Percentiles rank a stretch among this genome's conserved stretches.
Conservation (phyloP, 140 eudicot genomes). For the Stevia rebaudiana region DNA sequence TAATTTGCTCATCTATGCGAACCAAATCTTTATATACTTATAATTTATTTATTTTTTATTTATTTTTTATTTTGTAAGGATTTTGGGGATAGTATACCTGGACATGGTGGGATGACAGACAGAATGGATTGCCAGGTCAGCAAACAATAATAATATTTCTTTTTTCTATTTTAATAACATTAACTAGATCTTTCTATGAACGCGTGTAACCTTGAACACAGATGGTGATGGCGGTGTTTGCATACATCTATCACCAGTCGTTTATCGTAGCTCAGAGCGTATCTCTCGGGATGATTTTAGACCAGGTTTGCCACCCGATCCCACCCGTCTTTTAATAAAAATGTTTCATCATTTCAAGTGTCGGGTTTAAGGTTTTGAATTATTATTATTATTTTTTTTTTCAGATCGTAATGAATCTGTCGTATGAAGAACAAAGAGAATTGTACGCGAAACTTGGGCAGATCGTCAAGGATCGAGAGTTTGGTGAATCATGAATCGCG, state of each 20-base stretch:
- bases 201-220: conserved; percentile 15
- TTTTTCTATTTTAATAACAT: neutral
- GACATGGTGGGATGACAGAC: conserved; percentile 98
- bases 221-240: conserved; percentile 80
- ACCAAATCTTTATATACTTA: conserved; percentile 10
- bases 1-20: too few species aligned
- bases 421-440: conserved; percentile 26
- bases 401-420: conserved; percentile 27
- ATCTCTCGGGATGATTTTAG: conserved; percentile 82
- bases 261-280: conserved; percentile 77
- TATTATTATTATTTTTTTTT: neutral
- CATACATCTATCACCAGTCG: conserved; percentile 91
- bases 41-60: conserved; percentile 7
- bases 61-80: too few species aligned
- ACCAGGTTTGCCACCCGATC: conserved; percentile 52
- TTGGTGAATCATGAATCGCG: conserved; percentile 20
- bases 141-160: neutral
- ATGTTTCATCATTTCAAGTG: neutral
- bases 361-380: neutral
- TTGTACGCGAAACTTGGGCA: conserved; percentile 29
- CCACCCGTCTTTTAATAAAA: neutral
- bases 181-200: neutral
- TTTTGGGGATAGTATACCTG: conserved; percentile 98
- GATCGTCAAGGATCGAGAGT: conserved; percentile 23
- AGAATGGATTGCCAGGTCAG: conserved; percentile 99